Percentiles rank a stretch among this genome's conserved stretches.
phyloP scores from a whole-genome alignment of 441 rosid species.

The Adansonia rubrostipa region DNA sequence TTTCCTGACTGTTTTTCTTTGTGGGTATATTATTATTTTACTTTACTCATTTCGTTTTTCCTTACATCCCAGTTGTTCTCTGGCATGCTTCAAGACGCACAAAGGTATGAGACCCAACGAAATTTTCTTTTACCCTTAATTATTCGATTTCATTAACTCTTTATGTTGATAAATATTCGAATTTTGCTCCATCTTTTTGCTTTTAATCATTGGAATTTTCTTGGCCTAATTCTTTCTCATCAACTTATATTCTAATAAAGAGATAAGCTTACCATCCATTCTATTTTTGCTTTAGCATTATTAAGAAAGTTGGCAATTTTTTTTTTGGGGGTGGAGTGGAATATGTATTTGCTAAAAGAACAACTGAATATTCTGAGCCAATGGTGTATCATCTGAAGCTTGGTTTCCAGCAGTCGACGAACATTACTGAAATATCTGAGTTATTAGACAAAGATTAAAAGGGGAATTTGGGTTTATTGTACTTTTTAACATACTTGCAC shows the following conservation, averaged over 20 bases:
- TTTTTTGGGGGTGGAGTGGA: background rate
- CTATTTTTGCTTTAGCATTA: background rate
- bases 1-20: background rate
- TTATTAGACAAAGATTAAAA: background rate
- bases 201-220: background rate
- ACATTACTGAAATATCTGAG: background rate
- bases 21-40: background rate
- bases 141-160: background rate
- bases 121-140: background rate
- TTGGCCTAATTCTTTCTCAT: background rate
- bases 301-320: background rate
- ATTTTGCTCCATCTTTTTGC: background rate
- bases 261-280: background rate
- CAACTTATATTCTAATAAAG: background rate
- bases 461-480: background rate
- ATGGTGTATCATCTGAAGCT: background rate
- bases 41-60: slow-evolving; percentile 15
- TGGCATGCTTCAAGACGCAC: slow-evolving; percentile 58
- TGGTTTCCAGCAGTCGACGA: background rate
- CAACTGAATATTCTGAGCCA: background rate
- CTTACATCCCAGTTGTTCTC: slow-evolving; percentile 64
- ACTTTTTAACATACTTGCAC: background rate
- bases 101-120: slow-evolving; percentile 30
- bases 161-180: background rate
- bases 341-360: background rate